Evolutionary conservation across 768 basidiomycete genomes (phyloP).

Genomic region (Polyporus arcularius): DNA sequence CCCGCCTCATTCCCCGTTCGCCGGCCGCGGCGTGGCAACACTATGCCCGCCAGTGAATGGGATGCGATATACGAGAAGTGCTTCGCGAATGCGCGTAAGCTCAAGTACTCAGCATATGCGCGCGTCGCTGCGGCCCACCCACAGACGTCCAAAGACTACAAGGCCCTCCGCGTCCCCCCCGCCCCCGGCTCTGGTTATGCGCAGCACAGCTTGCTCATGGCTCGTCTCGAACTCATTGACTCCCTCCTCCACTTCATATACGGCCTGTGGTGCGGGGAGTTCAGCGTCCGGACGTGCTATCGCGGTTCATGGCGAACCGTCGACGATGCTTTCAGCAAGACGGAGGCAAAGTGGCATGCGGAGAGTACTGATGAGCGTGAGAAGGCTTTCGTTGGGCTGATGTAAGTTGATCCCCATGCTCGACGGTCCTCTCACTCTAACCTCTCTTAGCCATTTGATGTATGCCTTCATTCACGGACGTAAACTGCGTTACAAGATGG

Average conservation of each 20-base stretch:
- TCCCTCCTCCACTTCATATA: slow-evolving; percentile 84
- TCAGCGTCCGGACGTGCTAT: slow-evolving; percentile 52
- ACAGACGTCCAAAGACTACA: slow-evolving; percentile 62
- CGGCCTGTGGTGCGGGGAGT: slow-evolving; percentile 79
- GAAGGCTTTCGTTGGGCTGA: slow-evolving; percentile 71
- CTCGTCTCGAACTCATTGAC: slow-evolving; percentile 78
- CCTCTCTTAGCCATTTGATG: slow-evolving; percentile 65
- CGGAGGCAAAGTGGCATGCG: slow-evolving; percentile 65
- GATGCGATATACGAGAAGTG: slow-evolving; percentile 70
- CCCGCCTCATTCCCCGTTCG: slow-evolving; percentile 54
- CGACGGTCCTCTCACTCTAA: slow-evolving; percentile 7
- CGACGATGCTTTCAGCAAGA: slow-evolving; percentile 69
- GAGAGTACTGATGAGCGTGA: slow-evolving; percentile 49
- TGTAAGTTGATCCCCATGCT: slow-evolving; percentile 52
- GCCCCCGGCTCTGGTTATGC: slow-evolving; percentile 69
- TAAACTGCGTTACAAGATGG: slow-evolving; percentile 45
- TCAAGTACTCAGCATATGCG: slow-evolving; percentile 84
- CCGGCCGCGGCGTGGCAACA: slow-evolving; percentile 60
- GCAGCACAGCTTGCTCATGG: slow-evolving; percentile 73
- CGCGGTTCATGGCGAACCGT: slow-evolving; percentile 69
- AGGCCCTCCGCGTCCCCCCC: slow-evolving; percentile 64
- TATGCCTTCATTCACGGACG: slow-evolving; percentile 70
- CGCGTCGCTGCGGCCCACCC: slow-evolving; percentile 77
- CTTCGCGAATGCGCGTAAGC: slow-evolving; percentile 64
- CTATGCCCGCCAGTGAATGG: slow-evolving; percentile 47